Evolutionary conservation across 345 rosid species (phyloP).

Genomic region (Euphorbia lathyris): DNA sequence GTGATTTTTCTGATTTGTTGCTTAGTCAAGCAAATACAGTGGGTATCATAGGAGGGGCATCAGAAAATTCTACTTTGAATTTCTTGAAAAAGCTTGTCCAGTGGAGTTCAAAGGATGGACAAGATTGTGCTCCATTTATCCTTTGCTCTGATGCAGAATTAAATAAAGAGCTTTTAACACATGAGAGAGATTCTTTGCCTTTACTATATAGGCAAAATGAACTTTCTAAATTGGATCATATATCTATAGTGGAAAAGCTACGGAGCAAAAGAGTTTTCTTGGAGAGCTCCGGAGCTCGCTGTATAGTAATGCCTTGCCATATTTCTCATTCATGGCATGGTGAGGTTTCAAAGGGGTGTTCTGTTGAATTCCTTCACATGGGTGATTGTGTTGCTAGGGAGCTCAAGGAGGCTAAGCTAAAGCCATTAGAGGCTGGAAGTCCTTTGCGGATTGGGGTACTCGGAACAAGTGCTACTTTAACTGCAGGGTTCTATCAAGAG

Average conservation of each 20-base stretch:
- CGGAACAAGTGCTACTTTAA: slow-evolving; percentile 32
- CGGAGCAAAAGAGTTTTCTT: slow-evolving; percentile 34
- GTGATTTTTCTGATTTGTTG: slow-evolving; percentile 35
- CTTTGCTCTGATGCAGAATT: slow-evolving; percentile 70
- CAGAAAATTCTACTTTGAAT: slow-evolving; percentile 46
- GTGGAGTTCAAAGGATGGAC: slow-evolving; percentile 47
- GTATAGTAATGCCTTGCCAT: slow-evolving; percentile 52
- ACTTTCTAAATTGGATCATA: slow-evolving; percentile 28
- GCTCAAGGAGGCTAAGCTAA: slow-evolving; percentile 47
- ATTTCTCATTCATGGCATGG: slow-evolving; percentile 48
- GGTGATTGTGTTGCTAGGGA: slow-evolving; percentile 54
- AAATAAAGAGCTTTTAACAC: slow-evolving; percentile 45
- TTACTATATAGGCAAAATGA: slow-evolving; percentile 34
- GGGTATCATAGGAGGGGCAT: slow-evolving; percentile 73
- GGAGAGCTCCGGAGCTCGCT: slow-evolving; percentile 48
- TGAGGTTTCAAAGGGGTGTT: slow-evolving; percentile 33
- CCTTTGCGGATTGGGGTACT: slow-evolving; percentile 47
- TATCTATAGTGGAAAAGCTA: slow-evolving; percentile 35
- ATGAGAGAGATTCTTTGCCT: slow-evolving; percentile 46
- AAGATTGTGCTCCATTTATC: slow-evolving; percentile 51
- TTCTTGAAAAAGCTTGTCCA: slow-evolving; percentile 55
- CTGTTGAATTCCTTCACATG: slow-evolving; percentile 40
- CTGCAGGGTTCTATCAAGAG: slow-evolving; percentile 50
- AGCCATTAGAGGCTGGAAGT: slow-evolving; percentile 53
- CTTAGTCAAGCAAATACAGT: slow-evolving; percentile 49